Base-by-base conservation (phyloP, 306 rosid species). In the Pterocarpus macrocarpus region DNA sequence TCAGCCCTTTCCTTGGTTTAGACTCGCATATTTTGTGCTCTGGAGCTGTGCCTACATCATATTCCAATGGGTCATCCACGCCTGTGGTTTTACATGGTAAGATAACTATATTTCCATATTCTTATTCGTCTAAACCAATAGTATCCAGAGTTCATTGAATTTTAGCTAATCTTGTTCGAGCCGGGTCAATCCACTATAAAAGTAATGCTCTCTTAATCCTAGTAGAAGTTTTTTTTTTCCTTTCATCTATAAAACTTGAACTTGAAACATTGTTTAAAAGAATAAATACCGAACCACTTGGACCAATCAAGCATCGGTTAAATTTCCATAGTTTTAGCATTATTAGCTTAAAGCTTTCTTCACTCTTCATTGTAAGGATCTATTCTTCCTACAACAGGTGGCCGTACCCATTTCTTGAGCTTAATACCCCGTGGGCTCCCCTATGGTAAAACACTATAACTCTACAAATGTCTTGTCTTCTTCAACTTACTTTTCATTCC, bases 401-500 rank as follows among this genome's bases (percentile, higher is more conserved):
- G 86, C 98, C 98, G 2, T 94, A 94, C 85, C 97, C 98, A 50
- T 94, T 94, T 83, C 87, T 94, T 2, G 93, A 90, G 90, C 92
- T 94, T 13, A 73, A 83, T 68, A 85, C 85, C 4, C 87, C 94
- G 0, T 94, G 93, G 96, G 90, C 94, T 55, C 92, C 97, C 32
- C n/a, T 92, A 11, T 94, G 98, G 98, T 94, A 92, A 84, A 45
- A 53, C 59, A 15, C 22, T 30, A 44, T 8, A 30, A 38, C 69
- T 64, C 38, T 67, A n/a, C 58, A 64, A n/a, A 8, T 71, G 38
- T 3, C 67, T 22, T 76, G 7, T 79, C 17, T 62, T 68, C 58
- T 64, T 34, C 22, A 16, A 47, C 12, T 47, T 69, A n/a, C 45
- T 71, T 64, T 69, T 38, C 47, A 61, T 8, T 10, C 41, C 35